These are phyloP conservation scores for Setomelanomma holmii DNA, from an alignment of 2,329 filamentous ascomycete species.

Conservation along the genomic window DNA sequence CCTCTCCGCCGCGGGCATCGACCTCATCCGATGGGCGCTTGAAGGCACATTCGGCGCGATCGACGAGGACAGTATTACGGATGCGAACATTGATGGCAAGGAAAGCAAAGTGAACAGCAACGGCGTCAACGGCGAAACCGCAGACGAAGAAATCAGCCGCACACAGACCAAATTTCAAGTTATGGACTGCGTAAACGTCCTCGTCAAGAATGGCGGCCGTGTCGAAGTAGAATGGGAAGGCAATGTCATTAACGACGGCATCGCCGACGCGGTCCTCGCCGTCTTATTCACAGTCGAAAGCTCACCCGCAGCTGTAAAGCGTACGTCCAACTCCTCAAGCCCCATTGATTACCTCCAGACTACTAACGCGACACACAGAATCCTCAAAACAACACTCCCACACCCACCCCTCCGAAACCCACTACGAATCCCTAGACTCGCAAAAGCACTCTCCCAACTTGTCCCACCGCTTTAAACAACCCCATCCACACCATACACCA, in stretches of 20 bases:
- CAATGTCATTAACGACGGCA: slow-evolving; percentile 95
- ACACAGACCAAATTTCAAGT: slow-evolving; percentile 67
- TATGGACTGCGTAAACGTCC: slow-evolving; percentile 91
- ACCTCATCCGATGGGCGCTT: slow-evolving; percentile 91
- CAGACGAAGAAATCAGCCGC: slow-evolving; percentile 69
- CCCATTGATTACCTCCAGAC: not conserved
- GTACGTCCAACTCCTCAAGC: slow-evolving; percentile 58
- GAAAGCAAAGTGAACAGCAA: slow-evolving; percentile 49
- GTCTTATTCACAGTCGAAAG: slow-evolving; percentile 92
- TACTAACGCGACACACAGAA: slow-evolving; percentile 31
- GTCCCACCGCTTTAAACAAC: slow-evolving; percentile 42
- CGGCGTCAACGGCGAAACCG: slow-evolving; percentile 56
- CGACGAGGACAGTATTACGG: slow-evolving; percentile 46
- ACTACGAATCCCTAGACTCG: slow-evolving; percentile 9
- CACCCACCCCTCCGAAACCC: slow-evolving; percentile 18
- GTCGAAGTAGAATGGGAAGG: slow-evolving; percentile 97
- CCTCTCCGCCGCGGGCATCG: slow-evolving; percentile 85
- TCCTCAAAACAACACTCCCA: slow-evolving; percentile 46
- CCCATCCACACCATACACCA: slow-evolving; percentile 77
- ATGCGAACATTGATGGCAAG: slow-evolving; percentile 43
- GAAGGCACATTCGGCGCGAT: slow-evolving; percentile 93
- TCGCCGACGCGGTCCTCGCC: slow-evolving; percentile 96
- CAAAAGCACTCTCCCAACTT: slow-evolving; percentile 9
- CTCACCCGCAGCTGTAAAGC: slow-evolving; percentile 92
- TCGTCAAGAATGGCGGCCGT: slow-evolving; percentile 77